A percentile compares a stretch with the other conserved stretches of the same genome.
phyloP scores from a whole-genome alignment of 2,329 filamentous ascomycete genomes.

The Aspergillus costaricaensis region DNA sequence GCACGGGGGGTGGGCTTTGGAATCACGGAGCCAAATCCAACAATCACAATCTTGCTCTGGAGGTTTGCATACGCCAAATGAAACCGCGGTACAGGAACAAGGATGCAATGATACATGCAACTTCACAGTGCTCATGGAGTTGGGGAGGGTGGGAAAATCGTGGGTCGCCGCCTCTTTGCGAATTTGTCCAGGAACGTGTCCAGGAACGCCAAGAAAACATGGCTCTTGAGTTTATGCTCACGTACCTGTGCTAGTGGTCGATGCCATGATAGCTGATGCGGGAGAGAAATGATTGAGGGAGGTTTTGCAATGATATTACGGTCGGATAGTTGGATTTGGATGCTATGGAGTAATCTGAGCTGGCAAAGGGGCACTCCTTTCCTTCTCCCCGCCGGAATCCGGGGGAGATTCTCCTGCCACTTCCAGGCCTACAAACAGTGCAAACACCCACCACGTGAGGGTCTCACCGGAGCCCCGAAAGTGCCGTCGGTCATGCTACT shows the following conservation, averaged over 20 bases:
- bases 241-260: not conserved
- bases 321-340: not conserved
- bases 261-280: not conserved
- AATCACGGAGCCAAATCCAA: no score
- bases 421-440: not conserved
- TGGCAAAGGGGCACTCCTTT: not conserved
- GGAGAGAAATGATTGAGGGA: not conserved
- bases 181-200: conserved; percentile 1
- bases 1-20: no score
- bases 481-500: not conserved
- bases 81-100: conserved; percentile 3
- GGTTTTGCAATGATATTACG: not conserved
- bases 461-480: not conserved
- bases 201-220: conserved; percentile 13
- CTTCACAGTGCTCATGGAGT: not conserved
- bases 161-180: not conserved
- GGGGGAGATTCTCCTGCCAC: not conserved
- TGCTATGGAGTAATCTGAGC: not conserved
- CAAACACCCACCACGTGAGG: not conserved
- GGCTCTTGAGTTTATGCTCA: not conserved
- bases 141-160: not conserved
- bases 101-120: not conserved
- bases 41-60: not conserved
- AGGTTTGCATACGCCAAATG: not conserved
- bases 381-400: not conserved